These are phyloP conservation scores for Fusarium tanahbumbuense DNA, from an alignment of 2,329 filamentous ascomycete genomes.

Conservation along the genomic window DNA sequence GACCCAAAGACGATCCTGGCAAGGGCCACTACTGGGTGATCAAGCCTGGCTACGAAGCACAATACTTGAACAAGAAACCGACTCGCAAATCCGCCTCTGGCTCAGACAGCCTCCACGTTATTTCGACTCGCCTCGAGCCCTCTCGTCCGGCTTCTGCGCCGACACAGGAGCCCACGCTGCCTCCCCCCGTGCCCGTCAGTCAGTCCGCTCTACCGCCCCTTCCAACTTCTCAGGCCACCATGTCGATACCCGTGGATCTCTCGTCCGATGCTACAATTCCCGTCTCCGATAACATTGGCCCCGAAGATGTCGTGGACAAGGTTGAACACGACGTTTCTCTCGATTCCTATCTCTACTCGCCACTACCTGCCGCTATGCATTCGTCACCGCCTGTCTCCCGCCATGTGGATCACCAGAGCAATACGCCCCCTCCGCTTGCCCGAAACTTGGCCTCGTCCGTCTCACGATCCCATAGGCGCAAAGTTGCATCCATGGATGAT, in stretches of 20 bases:
- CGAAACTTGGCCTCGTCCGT: slow-evolving; percentile 72
- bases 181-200: slow-evolving; percentile 56
- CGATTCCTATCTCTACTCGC: slow-evolving; percentile 73
- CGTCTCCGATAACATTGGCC: slow-evolving; percentile 72
- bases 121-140: slow-evolving; percentile 67
- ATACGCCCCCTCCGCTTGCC: slow-evolving; percentile 79
- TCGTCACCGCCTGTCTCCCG: slow-evolving; percentile 89
- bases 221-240: slow-evolving; percentile 53
- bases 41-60: slow-evolving; percentile 85
- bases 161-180: slow-evolving; percentile 61
- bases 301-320: slow-evolving; percentile 62
- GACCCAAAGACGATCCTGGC: slow-evolving; percentile 95
- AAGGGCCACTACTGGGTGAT: slow-evolving; percentile 99
- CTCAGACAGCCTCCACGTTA: slow-evolving; percentile 68
- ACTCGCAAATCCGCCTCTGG: slow-evolving; percentile 67
- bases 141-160: slow-evolving; percentile 55
- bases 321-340: slow-evolving; percentile 53
- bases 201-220: slow-evolving; percentile 56
- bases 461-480: slow-evolving; percentile 77
- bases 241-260: slow-evolving; percentile 64
- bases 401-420: slow-evolving; percentile 68
- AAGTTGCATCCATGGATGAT: slow-evolving; percentile 83
- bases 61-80: slow-evolving; percentile 90
- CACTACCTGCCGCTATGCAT: slow-evolving; percentile 76
- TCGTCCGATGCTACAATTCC: slow-evolving; percentile 84